Conservation (phyloP, 345 rosid species). For the Syzygium oleosum region DNA sequence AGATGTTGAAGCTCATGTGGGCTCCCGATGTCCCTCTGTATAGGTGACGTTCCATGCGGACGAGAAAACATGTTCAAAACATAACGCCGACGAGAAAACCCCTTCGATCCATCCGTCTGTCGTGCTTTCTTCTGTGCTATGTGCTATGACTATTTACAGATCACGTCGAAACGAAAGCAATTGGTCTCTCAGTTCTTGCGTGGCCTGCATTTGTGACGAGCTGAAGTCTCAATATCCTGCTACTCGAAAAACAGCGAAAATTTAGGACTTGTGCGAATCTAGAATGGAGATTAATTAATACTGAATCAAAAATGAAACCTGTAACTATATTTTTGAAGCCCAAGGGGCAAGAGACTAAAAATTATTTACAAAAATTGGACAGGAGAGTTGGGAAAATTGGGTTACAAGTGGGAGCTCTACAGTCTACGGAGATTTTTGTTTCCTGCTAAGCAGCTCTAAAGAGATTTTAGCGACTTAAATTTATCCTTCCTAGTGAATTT, state of each 20-base stretch:
- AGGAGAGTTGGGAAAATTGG: neutral
- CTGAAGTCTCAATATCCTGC: neutral
- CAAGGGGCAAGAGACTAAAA: neutral
- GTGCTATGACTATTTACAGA: neutral
- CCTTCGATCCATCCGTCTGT: neutral
- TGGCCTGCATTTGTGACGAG: neutral
- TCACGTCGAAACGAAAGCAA: neutral
- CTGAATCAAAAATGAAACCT: neutral
- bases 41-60: neutral
- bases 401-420: neutral
- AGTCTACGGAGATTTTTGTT: neutral
- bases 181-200: neutral
- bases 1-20: neutral
- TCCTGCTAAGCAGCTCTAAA: neutral
- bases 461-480: neutral
- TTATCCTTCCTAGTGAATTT: neutral
- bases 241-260: neutral
- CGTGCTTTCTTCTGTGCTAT: neutral
- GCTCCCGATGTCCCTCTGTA: neutral
- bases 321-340: neutral
- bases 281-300: neutral
- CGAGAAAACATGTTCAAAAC: neutral
- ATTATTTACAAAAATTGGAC: constrained; percentile 19
- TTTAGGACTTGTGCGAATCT: neutral
- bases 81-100: neutral